Conservation (phyloP, 345 rosid species). For the Aegle marmelos region DNA sequence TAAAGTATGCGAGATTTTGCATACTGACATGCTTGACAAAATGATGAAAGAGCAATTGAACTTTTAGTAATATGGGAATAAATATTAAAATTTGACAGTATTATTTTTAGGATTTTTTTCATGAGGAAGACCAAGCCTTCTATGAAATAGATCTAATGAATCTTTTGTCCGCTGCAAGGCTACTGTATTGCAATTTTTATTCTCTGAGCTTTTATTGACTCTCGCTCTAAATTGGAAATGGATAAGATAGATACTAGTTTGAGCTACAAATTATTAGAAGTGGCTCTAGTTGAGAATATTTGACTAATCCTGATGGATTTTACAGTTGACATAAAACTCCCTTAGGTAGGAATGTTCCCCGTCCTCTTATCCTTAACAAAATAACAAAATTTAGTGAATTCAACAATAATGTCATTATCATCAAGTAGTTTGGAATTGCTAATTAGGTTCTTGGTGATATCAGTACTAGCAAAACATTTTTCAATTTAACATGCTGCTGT, state of each 20-base stretch:
- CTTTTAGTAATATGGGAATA: neutral
- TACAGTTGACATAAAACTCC: neutral
- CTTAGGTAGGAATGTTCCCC: neutral
- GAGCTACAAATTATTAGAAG: no score
- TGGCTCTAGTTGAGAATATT: no score
- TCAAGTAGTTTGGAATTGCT: neutral
- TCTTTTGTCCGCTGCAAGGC: neutral
- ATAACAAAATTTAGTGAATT: neutral
- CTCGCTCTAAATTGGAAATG: neutral
- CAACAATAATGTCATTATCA: neutral
- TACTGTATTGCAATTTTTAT: neutral
- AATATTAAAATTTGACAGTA: neutral
- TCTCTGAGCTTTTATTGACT: neutral
- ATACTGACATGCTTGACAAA: neutral
- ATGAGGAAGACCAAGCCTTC: neutral
- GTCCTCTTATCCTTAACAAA: neutral
- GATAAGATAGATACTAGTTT: neutral
- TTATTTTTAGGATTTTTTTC: neutral
- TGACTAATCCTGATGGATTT: neutral
- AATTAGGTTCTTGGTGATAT: neutral
- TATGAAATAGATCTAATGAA: neutral
- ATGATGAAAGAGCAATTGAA: neutral
- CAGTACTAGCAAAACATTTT: neutral
- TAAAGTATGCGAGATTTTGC: neutral
- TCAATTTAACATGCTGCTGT: neutral